A percentile compares a stretch with the other conserved stretches of the same genome.
Conservation (phyloP, 2,329 filamentous ascomycete genomes). For the Blastomyces percursus region DNA sequence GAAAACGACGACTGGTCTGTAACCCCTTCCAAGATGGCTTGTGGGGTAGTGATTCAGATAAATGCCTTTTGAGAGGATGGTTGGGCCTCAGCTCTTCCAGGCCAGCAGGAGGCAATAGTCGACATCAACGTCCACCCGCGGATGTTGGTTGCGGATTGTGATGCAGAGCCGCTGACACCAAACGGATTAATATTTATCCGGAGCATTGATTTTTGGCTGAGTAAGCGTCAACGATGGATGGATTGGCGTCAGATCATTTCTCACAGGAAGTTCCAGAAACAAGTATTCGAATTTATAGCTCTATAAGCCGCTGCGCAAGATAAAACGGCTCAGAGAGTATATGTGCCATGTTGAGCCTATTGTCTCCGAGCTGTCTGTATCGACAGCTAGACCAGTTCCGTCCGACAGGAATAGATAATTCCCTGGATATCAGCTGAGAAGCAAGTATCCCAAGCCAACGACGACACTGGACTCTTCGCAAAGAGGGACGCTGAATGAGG, state of each 20-base stretch:
- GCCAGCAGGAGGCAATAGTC: background rate
- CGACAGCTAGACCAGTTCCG: background rate
- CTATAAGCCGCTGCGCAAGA: background rate
- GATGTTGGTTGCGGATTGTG: no score
- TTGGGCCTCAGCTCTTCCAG: background rate
- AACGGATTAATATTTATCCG: background rate
- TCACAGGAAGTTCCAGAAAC: background rate
- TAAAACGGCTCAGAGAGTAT: background rate
- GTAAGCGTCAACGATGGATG: background rate
- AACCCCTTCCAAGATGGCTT: background rate
- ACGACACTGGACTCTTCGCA: background rate
- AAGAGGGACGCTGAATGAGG: background rate
- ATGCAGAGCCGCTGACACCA: no score
- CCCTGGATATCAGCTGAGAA: background rate
- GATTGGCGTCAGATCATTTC: background rate
- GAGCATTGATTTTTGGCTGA: background rate
- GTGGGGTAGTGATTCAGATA: background rate
- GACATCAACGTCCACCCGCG: background rate
- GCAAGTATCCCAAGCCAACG: no score
- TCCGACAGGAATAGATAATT: background rate
- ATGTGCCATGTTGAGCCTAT: background rate
- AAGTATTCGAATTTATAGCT: background rate
- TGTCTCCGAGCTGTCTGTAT: background rate
- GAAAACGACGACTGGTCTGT: background rate
- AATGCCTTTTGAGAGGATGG: background rate